Percentiles rank a stretch among this genome's conserved stretches.
These are phyloP conservation scores for Globisporangium irregulare DNA, from an alignment of 352 stramenopile genomes.

Conservation along the genomic window DNA sequence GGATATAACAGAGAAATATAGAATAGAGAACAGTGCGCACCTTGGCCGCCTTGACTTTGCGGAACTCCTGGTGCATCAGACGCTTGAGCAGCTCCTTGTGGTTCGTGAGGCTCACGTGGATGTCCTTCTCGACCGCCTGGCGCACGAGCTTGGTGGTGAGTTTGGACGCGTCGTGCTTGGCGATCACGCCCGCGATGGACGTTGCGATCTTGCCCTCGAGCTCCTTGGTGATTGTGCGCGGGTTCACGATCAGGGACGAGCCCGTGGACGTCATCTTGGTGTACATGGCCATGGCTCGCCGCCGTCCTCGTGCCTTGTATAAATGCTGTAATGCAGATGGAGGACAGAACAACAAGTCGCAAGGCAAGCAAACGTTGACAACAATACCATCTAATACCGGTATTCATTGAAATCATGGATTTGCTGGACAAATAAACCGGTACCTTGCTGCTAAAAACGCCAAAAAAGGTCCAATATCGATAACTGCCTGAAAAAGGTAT, in stretches of 20 bases:
- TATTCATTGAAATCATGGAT: no score
- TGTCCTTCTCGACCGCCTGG: conserved; percentile 80
- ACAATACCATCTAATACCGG: no score
- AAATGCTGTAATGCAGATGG: no score
- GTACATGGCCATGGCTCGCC: conserved; percentile 55
- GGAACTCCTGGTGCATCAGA: conserved; percentile 83
- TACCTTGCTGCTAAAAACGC: no score
- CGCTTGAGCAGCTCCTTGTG: conserved; percentile 89
- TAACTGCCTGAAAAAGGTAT: no score
- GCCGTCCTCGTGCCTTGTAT: not conserved
- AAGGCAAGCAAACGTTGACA: no score
- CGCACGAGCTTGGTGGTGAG: conserved; percentile 80
- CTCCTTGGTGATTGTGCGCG: conserved; percentile 79
- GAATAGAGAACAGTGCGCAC: conserved; percentile 8
- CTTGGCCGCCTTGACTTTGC: conserved; percentile 73
- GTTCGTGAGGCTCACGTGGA: conserved; percentile 82
- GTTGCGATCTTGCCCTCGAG: conserved; percentile 75
- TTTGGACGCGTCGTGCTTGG: conserved; percentile 58
- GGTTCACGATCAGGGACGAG: conserved; percentile 68
- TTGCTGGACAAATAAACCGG: no score
- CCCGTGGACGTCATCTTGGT: conserved; percentile 74
- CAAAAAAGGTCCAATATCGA: no score
- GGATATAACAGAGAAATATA: not conserved
- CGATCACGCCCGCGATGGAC: conserved; percentile 67
- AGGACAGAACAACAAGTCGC: no score